Evolutionary conservation across 2,329 filamentous ascomycete genomes (phyloP).

Genomic region (Fusarium buxicola): DNA sequence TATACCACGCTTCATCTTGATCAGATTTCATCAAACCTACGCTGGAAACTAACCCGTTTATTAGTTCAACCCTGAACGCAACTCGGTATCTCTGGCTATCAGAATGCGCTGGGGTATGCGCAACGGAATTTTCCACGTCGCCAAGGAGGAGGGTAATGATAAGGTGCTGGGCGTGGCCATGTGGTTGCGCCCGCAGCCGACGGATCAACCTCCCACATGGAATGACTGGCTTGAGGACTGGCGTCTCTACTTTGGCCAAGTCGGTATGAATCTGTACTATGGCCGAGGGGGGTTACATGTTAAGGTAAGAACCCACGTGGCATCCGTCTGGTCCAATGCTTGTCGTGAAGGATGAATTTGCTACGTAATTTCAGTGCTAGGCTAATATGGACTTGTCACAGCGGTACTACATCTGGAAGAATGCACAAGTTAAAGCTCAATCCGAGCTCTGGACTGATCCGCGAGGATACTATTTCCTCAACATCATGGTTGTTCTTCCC

Average conservation of each 20-base stretch:
- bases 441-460: constrained; percentile 72
- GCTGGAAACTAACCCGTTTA: not conserved
- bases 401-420: constrained; percentile 81
- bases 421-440: constrained; percentile 71
- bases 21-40: too few species aligned
- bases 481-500: constrained; percentile 77
- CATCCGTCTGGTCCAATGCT: too few species aligned
- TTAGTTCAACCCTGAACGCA: constrained; percentile 69
- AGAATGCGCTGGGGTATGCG: constrained; percentile 78
- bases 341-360: too few species aligned
- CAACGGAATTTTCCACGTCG: constrained; percentile 76
- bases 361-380: too few species aligned
- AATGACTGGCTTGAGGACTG: constrained; percentile 71
- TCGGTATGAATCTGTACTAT: constrained; percentile 74
- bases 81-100: constrained; percentile 71
- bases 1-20: too few species aligned
- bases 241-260: constrained; percentile 74
- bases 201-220: constrained; percentile 66
- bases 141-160: constrained; percentile 66
- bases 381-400: constrained; percentile 32
- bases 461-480: constrained; percentile 80
- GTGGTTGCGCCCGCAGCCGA: constrained; percentile 72
- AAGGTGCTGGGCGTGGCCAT: constrained; percentile 77
- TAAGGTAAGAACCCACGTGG: constrained; percentile 54
- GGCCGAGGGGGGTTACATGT: constrained; percentile 76